phyloP scores from a whole-genome alignment of 1,284 basidiomycete species.

The Leccinum variabile region DNA sequence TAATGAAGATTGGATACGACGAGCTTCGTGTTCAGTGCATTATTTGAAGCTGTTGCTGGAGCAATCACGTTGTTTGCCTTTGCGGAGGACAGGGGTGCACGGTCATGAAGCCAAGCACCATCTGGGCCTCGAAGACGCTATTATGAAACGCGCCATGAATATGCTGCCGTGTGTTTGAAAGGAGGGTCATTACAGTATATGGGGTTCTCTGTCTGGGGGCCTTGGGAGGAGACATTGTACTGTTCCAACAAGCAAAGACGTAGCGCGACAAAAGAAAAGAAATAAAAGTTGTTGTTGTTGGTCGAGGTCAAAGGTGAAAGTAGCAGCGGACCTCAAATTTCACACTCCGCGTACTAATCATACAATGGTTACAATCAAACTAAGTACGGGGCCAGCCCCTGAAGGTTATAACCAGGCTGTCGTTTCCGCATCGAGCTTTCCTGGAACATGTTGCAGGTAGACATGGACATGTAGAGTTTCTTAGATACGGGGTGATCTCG shows the following conservation, averaged over 20 bases:
- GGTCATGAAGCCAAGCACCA: constrained; percentile 74
- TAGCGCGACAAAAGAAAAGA: neutral
- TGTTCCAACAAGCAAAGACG: neutral
- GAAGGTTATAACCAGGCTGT: too few relatives aligned
- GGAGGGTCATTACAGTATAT: constrained; percentile 22
- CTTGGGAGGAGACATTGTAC: constrained; percentile 28
- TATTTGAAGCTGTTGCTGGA: constrained; percentile 28
- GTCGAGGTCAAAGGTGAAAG: neutral
- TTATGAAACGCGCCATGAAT: constrained; percentile 10
- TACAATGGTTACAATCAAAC: neutral
- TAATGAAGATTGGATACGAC: constrained; percentile 91
- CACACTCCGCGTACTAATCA: constrained; percentile 14
- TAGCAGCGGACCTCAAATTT: constrained; percentile 17
- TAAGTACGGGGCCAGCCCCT: too few relatives aligned
- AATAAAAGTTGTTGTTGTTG: neutral
- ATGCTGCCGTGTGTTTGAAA: neutral
- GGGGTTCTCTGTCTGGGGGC: constrained; percentile 30
- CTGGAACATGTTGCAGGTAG: neutral
- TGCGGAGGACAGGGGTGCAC: constrained; percentile 49
- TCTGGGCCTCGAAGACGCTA: constrained; percentile 42
- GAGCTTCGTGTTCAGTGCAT: constrained; percentile 59
- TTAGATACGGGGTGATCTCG: neutral
- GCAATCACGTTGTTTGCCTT: constrained; percentile 27
- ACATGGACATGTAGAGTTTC: neutral
- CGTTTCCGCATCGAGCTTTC: neutral